Conservation (phyloP, 2,329 filamentous ascomycete genomes). For the Cryphonectria parasitica region DNA sequence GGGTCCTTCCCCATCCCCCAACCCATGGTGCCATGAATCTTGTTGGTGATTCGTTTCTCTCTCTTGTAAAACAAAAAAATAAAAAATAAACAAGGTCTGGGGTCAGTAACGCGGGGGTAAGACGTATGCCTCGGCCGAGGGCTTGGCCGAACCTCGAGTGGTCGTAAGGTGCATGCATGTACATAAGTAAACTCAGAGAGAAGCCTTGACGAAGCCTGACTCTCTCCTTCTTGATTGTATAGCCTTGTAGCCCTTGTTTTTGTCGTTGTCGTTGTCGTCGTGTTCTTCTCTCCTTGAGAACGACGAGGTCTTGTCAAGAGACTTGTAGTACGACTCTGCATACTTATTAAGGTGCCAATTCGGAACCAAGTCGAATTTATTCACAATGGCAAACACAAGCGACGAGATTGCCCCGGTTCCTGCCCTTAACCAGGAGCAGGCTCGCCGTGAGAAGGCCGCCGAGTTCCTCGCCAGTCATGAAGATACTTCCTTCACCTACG, state of each 20-base stretch:
- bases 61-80: background rate
- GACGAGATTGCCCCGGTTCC: constrained; percentile 35
- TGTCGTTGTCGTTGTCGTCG: background rate
- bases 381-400: background rate
- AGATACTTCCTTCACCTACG: constrained; percentile 47
- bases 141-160: background rate
- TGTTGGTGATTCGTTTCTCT: background rate
- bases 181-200: background rate
- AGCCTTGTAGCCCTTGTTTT: background rate
- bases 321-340: background rate
- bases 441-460: constrained; percentile 42
- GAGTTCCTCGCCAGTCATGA: constrained; percentile 48
- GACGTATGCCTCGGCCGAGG: background rate
- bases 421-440: constrained; percentile 36
- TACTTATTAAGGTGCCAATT: no score
- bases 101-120: background rate
- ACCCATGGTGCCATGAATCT: background rate
- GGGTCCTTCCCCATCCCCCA: background rate
- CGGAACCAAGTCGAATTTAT: background rate
- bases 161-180: background rate
- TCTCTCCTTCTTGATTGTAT: background rate
- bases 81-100: background rate
- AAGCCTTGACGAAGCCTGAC: background rate
- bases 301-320: background rate
- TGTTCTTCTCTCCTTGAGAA: background rate